A percentile compares a stretch with the other conserved stretches of the same genome.
Conservation (phyloP, 1,284 basidiomycete genomes). For the Marasmius fiardii region DNA sequence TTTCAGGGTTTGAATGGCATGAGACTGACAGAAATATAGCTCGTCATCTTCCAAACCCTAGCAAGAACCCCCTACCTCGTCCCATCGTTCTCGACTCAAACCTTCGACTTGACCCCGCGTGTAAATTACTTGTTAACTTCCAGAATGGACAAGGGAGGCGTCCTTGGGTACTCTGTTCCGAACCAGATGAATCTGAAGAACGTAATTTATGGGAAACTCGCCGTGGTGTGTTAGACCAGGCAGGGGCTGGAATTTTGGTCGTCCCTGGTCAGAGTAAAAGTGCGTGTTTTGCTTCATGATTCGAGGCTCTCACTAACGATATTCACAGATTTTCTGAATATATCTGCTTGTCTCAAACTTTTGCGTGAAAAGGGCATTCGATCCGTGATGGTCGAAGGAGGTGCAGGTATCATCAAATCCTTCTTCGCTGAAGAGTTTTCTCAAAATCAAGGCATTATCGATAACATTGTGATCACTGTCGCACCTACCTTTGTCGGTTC, state of each 20-base stretch:
- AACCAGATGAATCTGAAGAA: slow-evolving; percentile 18
- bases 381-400: slow-evolving; percentile 95
- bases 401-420: slow-evolving; percentile 77
- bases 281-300: slow-evolving; percentile 9
- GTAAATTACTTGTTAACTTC: slow-evolving; percentile 77
- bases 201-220: slow-evolving; percentile 30
- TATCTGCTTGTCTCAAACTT: slow-evolving; percentile 48
- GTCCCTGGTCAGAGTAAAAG: slow-evolving; percentile 29
- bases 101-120: slow-evolving; percentile 63
- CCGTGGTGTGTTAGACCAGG: slow-evolving; percentile 40
- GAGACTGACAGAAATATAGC: slow-evolving; percentile 30
- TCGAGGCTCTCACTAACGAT: slow-evolving; percentile 1
- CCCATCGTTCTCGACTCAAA: slow-evolving; percentile 84
- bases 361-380: slow-evolving; percentile 55
- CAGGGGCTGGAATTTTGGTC: slow-evolving; percentile 54
- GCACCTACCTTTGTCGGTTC: slow-evolving; percentile 80
- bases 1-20: slow-evolving; percentile 1
- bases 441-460: slow-evolving; percentile 39
- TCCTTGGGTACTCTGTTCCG: slow-evolving; percentile 72
- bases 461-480: slow-evolving; percentile 78
- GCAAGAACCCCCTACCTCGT: slow-evolving; percentile 52
- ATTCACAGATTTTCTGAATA: slow-evolving; percentile 37
- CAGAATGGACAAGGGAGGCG: slow-evolving; percentile 55
- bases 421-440: slow-evolving; percentile 51
- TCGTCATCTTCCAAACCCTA: slow-evolving; percentile 46